phyloP scores from a whole-genome alignment of 257 asterid genomes.

The Solanum sitiens region DNA sequence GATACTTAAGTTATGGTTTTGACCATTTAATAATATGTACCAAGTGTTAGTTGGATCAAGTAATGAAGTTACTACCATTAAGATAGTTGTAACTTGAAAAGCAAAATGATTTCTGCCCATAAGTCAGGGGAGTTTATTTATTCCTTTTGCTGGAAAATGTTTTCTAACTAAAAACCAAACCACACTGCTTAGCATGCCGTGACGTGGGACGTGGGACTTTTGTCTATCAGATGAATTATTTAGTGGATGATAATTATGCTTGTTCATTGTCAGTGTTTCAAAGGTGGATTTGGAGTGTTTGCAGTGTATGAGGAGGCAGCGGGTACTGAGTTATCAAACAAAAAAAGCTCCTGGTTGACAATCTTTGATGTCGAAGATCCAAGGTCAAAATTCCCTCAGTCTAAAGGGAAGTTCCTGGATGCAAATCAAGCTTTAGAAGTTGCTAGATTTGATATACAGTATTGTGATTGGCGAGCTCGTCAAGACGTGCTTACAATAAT shows the following conservation, averaged over 20 bases:
- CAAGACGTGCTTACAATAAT: slow-evolving; percentile 85
- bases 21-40: not conserved
- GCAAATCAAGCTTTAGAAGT: slow-evolving; percentile 76
- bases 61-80: not conserved
- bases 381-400: slow-evolving; percentile 59
- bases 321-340: slow-evolving; percentile 30
- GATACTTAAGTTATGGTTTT: not conserved
- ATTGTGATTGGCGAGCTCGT: slow-evolving; percentile 97
- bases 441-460: slow-evolving; percentile 79
- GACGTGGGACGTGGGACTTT: too few relatives aligned
- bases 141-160: not conserved
- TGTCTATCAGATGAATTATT: not conserved
- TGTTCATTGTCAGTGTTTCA: slow-evolving; percentile 36
- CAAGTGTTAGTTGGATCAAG: not conserved
- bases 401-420: slow-evolving; percentile 73
- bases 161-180: not conserved
- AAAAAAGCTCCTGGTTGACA: slow-evolving; percentile 58
- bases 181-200: not conserved
- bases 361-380: slow-evolving; percentile 92
- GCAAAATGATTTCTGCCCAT: not conserved
- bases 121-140: not conserved
- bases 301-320: slow-evolving; percentile 71
- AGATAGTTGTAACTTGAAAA: not conserved
- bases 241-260: not conserved
- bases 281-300: slow-evolving; percentile 61